Percentiles rank a stretch among this genome's conserved stretches.
phyloP scores from a whole-genome alignment of 768 basidiomycete genomes.

The Leucocoprinus sp. region DNA sequence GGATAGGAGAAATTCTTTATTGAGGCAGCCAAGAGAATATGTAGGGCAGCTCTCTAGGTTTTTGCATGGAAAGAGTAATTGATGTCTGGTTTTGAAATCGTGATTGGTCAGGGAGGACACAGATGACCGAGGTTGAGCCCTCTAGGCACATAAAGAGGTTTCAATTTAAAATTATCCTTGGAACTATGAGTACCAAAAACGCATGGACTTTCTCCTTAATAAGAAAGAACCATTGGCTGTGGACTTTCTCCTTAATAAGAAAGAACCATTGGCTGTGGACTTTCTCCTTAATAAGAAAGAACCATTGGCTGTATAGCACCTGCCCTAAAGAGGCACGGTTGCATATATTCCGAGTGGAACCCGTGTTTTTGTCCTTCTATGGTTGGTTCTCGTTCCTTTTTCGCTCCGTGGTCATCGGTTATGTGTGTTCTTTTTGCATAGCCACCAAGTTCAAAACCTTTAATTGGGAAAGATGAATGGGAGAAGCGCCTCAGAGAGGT shows the following conservation, averaged over 20 bases:
- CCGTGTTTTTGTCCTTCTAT: conserved; percentile 21
- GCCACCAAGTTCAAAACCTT: conserved; percentile 39
- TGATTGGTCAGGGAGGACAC: too few species aligned
- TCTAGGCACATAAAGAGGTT: too few species aligned
- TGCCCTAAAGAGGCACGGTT: conserved; percentile 25
- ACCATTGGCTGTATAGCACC: conserved; percentile 11
- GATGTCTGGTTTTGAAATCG: too few species aligned
- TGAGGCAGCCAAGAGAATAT: neutral
- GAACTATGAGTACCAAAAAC: too few species aligned
- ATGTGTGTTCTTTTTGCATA: conserved; percentile 9
- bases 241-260: too few species aligned
- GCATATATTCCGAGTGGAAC: conserved; percentile 22
- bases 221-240: too few species aligned
- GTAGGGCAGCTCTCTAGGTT: neutral
- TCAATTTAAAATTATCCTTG: too few species aligned
- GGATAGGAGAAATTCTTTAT: too few species aligned
- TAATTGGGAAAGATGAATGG: conserved; percentile 81
- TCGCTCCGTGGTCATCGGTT: conserved; percentile 3
- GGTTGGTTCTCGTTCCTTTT: conserved; percentile 21
- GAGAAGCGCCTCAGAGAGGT: conserved; percentile 76
- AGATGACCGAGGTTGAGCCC: too few species aligned
- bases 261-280: too few species aligned
- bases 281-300: neutral
- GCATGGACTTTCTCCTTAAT: too few species aligned
- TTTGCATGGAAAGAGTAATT: too few species aligned